Evolutionary conservation across 1,139 yeast genomes (phyloP).

Genomic region (Hansenula lynferdii): DNA sequence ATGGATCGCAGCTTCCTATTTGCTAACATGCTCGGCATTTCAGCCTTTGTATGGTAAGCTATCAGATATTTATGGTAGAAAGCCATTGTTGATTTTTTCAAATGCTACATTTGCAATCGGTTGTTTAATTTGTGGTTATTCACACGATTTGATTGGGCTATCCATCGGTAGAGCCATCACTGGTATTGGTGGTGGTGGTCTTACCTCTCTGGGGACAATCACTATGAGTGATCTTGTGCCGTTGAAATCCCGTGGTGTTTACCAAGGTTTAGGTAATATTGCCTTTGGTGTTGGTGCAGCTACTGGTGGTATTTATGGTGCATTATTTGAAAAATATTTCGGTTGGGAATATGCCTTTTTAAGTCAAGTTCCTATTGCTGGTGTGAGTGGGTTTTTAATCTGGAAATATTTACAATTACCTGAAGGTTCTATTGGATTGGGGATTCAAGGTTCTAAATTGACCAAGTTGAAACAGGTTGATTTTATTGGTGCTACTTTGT

Average conservation of each 20-base stretch:
- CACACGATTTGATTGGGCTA: conserved; percentile 48
- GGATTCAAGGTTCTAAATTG: conserved; percentile 22
- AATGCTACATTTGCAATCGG: conserved; percentile 48
- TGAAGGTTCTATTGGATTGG: conserved; percentile 33
- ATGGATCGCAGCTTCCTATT: conserved; percentile 59
- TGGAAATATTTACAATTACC: conserved; percentile 31
- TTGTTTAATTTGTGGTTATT: conserved; percentile 47
- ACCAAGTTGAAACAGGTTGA: conserved; percentile 57
- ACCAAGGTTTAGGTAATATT: conserved; percentile 60
- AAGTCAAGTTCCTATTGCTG: conserved; percentile 59
- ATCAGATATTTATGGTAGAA: conserved; percentile 83
- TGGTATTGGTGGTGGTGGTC: conserved; percentile 67
- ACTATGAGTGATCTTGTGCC: conserved; percentile 55
- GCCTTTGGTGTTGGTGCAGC: conserved; percentile 69
- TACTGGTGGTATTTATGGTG: conserved; percentile 65
- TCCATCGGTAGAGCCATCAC: conserved; percentile 61
- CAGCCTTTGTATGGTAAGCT: conserved; percentile 83
- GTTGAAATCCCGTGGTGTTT: conserved; percentile 51
- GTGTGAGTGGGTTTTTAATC: conserved; percentile 38
- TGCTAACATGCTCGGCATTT: conserved; percentile 56
- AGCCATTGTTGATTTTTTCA: conserved; percentile 43
- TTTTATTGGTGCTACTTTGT: conserved; percentile 56
- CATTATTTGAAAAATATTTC: conserved; percentile 49
- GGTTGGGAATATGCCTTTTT: conserved; percentile 77
- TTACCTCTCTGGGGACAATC: conserved; percentile 51